Evolutionary conservation across 768 basidiomycete genomes (phyloP), one percentile per base, ranked within the genome.

Genomic region (Russula ochroleuca): DNA sequence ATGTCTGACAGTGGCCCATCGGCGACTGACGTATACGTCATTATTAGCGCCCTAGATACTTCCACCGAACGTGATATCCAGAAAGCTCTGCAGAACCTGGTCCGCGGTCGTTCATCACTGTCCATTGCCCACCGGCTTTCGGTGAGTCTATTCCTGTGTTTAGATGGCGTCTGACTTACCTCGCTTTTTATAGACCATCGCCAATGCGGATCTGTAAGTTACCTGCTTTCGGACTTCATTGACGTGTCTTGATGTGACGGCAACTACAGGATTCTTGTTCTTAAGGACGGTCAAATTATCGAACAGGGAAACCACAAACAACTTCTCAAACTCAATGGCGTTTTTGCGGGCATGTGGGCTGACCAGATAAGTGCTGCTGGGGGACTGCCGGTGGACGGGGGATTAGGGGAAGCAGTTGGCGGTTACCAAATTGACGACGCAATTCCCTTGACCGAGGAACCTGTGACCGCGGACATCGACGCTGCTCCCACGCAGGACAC

Each of bases 1-100:
- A 23, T 38, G 25, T 23, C 31, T 57, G 37, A 55, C 25, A n/a
- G 33, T 54, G 35, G 8, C 41, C 21, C 58, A 51, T 50, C 21
- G 41, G 28, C 51, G 37, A 17, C 60, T 57, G 33, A 41, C 28
- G 23, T 41, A 56, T 56, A 51, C 47, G 54, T 61, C 54, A 50
- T 37, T 58, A 21, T 55, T 65, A 88, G 88, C 66, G 92, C 93
- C 14, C 75, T 97, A 64, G 94, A 97, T 74, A 94, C 93, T 1
- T 85, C 87, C 11, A 94, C 93, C 0, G 93, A 96, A 73, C 87
- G 90, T 62, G 90, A 92, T 69, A 93, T 96, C 61, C 90, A 94
- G 73, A 87, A 86, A 65, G 90, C 92, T 9, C 78, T 95, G n/a
- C 85, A 88, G 65, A 87, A 89, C 67, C 80, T 94, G 23, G 83